These are phyloP conservation scores for Trichoderma sp. DNA, from an alignment of 2,329 filamentous ascomycete genomes.

Conservation along the genomic window DNA sequence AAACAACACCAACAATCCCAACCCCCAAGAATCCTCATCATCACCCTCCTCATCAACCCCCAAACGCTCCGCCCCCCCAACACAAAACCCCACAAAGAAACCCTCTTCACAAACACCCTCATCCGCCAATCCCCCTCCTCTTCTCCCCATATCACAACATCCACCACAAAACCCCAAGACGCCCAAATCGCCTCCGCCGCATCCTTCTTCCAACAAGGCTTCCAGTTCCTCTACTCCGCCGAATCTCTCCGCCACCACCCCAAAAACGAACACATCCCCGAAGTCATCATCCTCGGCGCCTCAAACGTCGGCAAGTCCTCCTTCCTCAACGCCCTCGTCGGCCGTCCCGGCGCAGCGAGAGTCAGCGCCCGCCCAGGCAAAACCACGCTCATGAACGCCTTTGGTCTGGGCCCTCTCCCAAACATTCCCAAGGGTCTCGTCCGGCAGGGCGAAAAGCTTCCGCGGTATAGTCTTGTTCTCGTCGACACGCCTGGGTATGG, in stretches of 20 bases:
- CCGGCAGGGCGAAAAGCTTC: constrained; percentile 41
- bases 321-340: constrained; percentile 79
- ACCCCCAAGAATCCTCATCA: background rate
- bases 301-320: constrained; percentile 90
- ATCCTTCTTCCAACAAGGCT: constrained; percentile 37
- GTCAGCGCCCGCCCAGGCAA: constrained; percentile 54
- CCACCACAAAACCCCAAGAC: constrained; percentile 25
- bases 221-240: constrained; percentile 52
- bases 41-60: background rate
- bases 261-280: constrained; percentile 54
- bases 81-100: constrained; percentile 19
- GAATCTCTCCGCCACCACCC: constrained; percentile 50
- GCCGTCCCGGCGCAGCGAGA: constrained; percentile 47
- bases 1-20: background rate
- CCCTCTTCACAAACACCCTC: constrained; percentile 23
- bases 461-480: constrained; percentile 49
- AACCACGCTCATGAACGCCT: constrained; percentile 58
- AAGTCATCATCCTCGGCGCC: constrained; percentile 78
- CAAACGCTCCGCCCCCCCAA: constrained; percentile 20
- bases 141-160: constrained; percentile 18
- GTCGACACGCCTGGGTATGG: constrained; percentile 57
- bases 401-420: constrained; percentile 51
- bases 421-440: constrained; percentile 32
- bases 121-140: constrained; percentile 23
- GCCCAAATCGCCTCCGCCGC: constrained; percentile 32